Conservation (phyloP, 2,329 filamentous ascomycete species). For the Sarocladium kiliense region DNA sequence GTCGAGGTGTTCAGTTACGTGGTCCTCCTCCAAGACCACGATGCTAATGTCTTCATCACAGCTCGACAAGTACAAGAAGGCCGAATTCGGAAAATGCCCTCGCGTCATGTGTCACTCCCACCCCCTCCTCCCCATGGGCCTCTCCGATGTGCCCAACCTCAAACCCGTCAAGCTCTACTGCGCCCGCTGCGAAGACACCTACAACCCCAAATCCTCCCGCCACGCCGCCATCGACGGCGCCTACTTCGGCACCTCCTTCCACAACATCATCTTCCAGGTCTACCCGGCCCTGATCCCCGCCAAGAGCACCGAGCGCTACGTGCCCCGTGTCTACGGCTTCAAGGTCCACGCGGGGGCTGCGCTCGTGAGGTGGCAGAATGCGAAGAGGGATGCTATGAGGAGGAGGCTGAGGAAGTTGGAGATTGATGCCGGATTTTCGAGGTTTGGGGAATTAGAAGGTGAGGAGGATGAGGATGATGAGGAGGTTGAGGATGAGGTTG, state of each 20-base stretch:
- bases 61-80: slow-evolving; percentile 99
- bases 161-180: slow-evolving; percentile 97
- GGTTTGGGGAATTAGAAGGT: slow-evolving; percentile 57
- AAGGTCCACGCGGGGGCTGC: slow-evolving; percentile 87
- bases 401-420: slow-evolving; percentile 64
- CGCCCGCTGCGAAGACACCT: slow-evolving; percentile 93
- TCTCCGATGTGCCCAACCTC: slow-evolving; percentile 80
- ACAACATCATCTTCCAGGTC: slow-evolving; percentile 98
- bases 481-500: slow-evolving; percentile 34
- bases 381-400: slow-evolving; percentile 76
- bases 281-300: slow-evolving; percentile 84
- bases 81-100: slow-evolving; percentile 96
- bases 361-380: slow-evolving; percentile 85
- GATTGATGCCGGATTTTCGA: slow-evolving; percentile 76
- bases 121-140: slow-evolving; percentile 89
- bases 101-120: slow-evolving; percentile 93
- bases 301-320: slow-evolving; percentile 81
- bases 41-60: too few species aligned
- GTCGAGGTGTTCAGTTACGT: too few species aligned
- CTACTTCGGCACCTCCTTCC: slow-evolving; percentile 97
- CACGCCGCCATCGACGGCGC: slow-evolving; percentile 95
- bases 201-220: slow-evolving; percentile 96
- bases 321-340: slow-evolving; percentile 91
- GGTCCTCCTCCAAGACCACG: too few species aligned
- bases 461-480: slow-evolving; percentile 51